Conservation (phyloP, 2,329 filamentous ascomycete genomes). For the Fusarium nematophilum region DNA sequence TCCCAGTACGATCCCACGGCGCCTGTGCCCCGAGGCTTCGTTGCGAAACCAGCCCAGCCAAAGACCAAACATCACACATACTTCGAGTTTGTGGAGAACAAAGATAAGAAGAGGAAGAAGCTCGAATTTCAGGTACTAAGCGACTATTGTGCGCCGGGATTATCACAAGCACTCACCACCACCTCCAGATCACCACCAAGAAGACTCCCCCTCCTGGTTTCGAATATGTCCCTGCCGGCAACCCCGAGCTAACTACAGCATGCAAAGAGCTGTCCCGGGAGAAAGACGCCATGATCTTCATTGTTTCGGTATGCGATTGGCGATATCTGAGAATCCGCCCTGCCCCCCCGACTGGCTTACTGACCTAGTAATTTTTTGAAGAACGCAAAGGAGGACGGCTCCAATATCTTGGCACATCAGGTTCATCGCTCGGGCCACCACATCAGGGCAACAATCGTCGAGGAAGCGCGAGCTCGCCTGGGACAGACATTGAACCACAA, state of each 20-base stretch:
- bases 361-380: constrained; percentile 29
- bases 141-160: constrained; percentile 28
- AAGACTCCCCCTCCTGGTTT: constrained; percentile 68
- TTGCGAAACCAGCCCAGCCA: constrained; percentile 53
- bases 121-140: constrained; percentile 69
- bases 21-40: constrained; percentile 50
- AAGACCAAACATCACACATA: constrained; percentile 70
- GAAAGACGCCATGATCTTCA: constrained; percentile 72
- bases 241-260: constrained; percentile 67
- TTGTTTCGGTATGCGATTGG: constrained; percentile 67
- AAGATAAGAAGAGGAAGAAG: constrained; percentile 72
- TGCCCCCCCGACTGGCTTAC: background rate
- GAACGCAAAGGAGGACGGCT: constrained; percentile 47
- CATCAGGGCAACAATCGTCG: constrained; percentile 68
- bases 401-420: constrained; percentile 60
- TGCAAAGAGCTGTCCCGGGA: constrained; percentile 75
- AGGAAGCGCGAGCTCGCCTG: constrained; percentile 59
- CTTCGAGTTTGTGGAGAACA: constrained; percentile 73
- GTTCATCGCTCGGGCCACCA: constrained; percentile 71
- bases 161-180: constrained; percentile 44
- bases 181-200: constrained; percentile 62
- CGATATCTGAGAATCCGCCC: background rate
- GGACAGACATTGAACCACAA: constrained; percentile 41
- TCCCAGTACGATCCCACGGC: constrained; percentile 49
- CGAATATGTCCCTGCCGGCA: constrained; percentile 71